These are phyloP conservation scores for Erodium maritimum DNA, from an alignment of 345 rosid species.

Conservation along the genomic window DNA sequence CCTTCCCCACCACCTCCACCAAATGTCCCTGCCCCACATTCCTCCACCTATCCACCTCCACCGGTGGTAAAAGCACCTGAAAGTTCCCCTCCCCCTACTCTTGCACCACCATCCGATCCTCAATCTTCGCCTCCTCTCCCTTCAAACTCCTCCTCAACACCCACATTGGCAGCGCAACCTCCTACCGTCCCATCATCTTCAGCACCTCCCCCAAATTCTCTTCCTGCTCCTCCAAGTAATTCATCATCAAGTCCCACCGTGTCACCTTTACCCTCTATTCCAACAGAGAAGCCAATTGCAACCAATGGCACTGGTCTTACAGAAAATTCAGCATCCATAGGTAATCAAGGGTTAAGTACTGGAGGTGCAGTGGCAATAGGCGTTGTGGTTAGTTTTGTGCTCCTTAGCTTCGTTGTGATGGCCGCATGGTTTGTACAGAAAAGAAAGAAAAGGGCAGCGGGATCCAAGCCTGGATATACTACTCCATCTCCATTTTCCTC, in stretches of 20 bases:
- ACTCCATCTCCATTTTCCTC: constrained; percentile 78
- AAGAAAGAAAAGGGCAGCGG: constrained; percentile 42
- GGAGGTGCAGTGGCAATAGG: constrained; percentile 61
- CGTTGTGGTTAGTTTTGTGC: constrained; percentile 45
- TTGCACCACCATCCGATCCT: constrained; percentile 18
- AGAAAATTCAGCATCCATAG: constrained; percentile 24
- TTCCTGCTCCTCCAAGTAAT: constrained; percentile 42
- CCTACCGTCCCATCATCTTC: constrained; percentile 41
- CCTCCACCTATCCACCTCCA: constrained; percentile 19
- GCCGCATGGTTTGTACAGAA: constrained; percentile 56
- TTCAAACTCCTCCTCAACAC: constrained; percentile 8
- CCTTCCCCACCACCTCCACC: constrained; percentile 32
- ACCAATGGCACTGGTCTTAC: constrained; percentile 28
- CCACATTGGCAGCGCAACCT: constrained; percentile 35
- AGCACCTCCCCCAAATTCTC: constrained; percentile 30
- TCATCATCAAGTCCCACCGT: constrained; percentile 26
- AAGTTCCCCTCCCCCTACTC: constrained; percentile 16
- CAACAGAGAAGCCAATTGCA: constrained; percentile 72
- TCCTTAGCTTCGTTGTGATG: constrained; percentile 53
- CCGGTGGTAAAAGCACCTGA: not conserved
- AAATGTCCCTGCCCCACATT: constrained; percentile 11
- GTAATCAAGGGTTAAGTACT: constrained; percentile 29
- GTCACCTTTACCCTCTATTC: constrained; percentile 53
- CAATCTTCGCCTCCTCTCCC: constrained; percentile 42
- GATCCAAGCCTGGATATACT: constrained; percentile 34